Evolutionary conservation across 176 grass and related monocot genomes (phyloP).

Genomic region (Microstegium vimineum): DNA sequence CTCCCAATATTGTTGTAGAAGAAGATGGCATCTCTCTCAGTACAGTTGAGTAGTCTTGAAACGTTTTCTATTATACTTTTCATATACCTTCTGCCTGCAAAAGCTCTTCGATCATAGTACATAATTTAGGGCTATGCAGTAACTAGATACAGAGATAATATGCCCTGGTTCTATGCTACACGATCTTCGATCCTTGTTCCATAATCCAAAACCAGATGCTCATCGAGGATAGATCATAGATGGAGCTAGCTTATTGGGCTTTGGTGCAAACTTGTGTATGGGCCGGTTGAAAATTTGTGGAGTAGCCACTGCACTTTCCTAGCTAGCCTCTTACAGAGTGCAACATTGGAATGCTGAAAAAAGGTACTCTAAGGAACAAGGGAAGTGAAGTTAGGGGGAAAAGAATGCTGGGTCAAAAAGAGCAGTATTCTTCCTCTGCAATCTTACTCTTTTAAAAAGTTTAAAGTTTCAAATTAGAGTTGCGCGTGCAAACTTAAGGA

Average conservation of each 20-base stretch:
- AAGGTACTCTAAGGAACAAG: not conserved
- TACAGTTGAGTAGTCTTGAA: too few relatives aligned
- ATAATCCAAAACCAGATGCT: not conserved
- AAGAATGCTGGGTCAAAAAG: slow-evolving; percentile 25
- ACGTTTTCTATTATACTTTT: too few relatives aligned
- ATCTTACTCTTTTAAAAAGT: slow-evolving; percentile 1
- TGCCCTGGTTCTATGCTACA: not conserved
- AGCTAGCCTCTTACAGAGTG: not conserved
- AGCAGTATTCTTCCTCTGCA: slow-evolving; percentile 30
- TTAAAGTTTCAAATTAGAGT: not conserved
- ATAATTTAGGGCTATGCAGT: not conserved
- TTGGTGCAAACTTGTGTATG: not conserved
- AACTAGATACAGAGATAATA: not conserved
- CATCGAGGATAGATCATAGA: not conserved
- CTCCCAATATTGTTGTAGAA: not conserved
- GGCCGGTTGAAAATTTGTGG: not conserved
- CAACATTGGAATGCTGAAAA: not conserved
- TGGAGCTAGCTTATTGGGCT: not conserved
- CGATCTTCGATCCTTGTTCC: not conserved
- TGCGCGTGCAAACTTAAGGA: slow-evolving; percentile 23
- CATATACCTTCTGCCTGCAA: not conserved
- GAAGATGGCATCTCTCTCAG: not conserved
- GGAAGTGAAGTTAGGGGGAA: not conserved
- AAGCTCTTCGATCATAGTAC: not conserved
- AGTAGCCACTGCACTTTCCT: not conserved